phyloP scores from a whole-genome alignment of 2,329 filamentous ascomycete species.

The Xylariaceae sp. region DNA sequence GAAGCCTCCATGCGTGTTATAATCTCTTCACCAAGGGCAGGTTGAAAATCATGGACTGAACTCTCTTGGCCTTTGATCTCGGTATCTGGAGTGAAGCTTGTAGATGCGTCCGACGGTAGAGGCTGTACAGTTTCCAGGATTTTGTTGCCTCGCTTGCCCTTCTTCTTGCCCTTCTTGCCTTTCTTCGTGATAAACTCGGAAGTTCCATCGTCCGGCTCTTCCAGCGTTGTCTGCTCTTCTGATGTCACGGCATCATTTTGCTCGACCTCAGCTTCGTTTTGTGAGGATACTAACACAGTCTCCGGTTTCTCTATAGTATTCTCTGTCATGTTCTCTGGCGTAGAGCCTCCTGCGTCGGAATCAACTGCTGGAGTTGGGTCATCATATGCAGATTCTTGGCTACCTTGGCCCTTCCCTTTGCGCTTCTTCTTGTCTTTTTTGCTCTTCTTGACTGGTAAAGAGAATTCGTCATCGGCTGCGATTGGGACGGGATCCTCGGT shows the following conservation, averaged over 20 bases:
- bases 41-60: neutral
- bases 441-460: conserved; percentile 35
- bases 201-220: conserved; percentile 16
- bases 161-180: conserved; percentile 43
- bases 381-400: conserved; percentile 24
- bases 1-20: neutral
- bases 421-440: conserved; percentile 40
- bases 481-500: neutral
- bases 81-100: neutral
- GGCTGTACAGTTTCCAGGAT: conserved; percentile 19
- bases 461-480: conserved; percentile 29
- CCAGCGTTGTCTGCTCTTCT: neutral
- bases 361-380: conserved; percentile 14
- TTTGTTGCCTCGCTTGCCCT: conserved; percentile 32
- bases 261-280: neutral
- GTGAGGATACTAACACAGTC: neutral
- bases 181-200: conserved; percentile 30
- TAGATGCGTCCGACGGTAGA: neutral
- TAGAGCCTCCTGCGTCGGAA: neutral
- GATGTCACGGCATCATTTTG: conserved; percentile 8
- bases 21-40: neutral
- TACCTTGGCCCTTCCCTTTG: conserved; percentile 30
- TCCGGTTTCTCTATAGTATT: too few species aligned
- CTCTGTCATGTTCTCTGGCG: neutral
- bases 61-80: conserved; percentile 5